Conservation (phyloP, 345 rosid genomes). For the Citrus australasica region DNA sequence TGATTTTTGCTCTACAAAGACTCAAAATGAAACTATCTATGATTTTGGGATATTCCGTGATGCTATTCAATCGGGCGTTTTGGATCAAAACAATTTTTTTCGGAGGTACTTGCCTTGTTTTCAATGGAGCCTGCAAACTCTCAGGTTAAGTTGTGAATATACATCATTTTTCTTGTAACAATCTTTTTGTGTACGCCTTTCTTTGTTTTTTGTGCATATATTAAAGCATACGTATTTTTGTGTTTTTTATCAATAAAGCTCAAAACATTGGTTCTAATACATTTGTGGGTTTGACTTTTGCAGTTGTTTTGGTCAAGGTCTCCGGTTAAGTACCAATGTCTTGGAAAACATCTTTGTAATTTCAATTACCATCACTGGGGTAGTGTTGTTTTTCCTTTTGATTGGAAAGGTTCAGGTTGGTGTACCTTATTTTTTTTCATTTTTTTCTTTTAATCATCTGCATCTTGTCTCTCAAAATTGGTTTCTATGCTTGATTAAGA, state of each 20-base stretch:
- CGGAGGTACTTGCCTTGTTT: not conserved
- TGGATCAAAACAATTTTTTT: not conserved
- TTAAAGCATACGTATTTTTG: no score
- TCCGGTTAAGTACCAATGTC: not conserved
- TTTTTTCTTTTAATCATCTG: not conserved
- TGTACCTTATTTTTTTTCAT: not conserved
- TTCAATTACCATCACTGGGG: not conserved
- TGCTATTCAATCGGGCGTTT: not conserved
- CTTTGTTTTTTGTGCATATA: no score
- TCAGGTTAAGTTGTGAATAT: not conserved
- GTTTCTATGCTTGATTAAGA: not conserved
- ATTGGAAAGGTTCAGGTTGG: conserved; percentile 10
- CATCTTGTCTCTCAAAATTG: not conserved
- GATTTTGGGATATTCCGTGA: not conserved
- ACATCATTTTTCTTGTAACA: no score
- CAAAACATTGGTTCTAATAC: no score
- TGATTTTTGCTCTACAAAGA: not conserved
- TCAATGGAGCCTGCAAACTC: not conserved
- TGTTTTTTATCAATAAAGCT: no score
- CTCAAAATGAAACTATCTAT: not conserved
- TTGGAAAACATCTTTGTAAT: conserved; percentile 1
- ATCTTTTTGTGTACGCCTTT: no score
- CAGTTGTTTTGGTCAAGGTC: conserved; percentile 9
- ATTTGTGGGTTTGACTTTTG: not conserved
- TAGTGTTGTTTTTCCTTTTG: not conserved